Conservation (phyloP, 2,329 filamentous ascomycete species). For the Penicillium occitanis region DNA sequence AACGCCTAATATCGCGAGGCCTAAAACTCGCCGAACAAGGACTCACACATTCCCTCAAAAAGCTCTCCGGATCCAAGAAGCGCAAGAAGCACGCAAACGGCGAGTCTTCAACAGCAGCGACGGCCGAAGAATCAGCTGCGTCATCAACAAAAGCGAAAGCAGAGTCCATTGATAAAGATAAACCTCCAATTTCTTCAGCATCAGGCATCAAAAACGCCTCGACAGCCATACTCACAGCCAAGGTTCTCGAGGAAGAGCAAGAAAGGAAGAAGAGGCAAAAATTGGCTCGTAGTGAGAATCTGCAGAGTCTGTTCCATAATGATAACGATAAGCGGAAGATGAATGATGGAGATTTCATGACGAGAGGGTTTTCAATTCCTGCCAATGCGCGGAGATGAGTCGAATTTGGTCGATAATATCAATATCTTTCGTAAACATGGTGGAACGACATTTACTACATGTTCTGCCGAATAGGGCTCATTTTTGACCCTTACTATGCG, state of each 20-base stretch:
- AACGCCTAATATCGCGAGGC: constrained; percentile 63
- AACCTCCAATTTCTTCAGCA: constrained; percentile 35
- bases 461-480: too few relatives aligned
- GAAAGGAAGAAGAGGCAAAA: constrained; percentile 73
- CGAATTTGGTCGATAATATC: background rate
- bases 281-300: constrained; percentile 55
- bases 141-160: constrained; percentile 26
- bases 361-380: constrained; percentile 56
- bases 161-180: constrained; percentile 28
- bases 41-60: constrained; percentile 85
- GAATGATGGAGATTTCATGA: constrained; percentile 58
- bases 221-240: constrained; percentile 81
- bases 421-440: too few relatives aligned
- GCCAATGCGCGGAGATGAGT: constrained; percentile 40
- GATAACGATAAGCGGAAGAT: constrained; percentile 42
- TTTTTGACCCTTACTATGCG: background rate
- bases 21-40: constrained; percentile 69
- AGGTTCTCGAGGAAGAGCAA: constrained; percentile 83
- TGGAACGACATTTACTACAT: background rate
- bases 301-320: constrained; percentile 54
- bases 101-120: constrained; percentile 24
- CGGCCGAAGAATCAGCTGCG: background rate
- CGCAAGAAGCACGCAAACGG: constrained; percentile 68
- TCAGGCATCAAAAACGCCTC: constrained; percentile 80
- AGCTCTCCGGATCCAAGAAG: constrained; percentile 65